phyloP scores from a whole-genome alignment of 352 stramenopile genomes.

The Hyaloperonospora arabidopsidis region DNA sequence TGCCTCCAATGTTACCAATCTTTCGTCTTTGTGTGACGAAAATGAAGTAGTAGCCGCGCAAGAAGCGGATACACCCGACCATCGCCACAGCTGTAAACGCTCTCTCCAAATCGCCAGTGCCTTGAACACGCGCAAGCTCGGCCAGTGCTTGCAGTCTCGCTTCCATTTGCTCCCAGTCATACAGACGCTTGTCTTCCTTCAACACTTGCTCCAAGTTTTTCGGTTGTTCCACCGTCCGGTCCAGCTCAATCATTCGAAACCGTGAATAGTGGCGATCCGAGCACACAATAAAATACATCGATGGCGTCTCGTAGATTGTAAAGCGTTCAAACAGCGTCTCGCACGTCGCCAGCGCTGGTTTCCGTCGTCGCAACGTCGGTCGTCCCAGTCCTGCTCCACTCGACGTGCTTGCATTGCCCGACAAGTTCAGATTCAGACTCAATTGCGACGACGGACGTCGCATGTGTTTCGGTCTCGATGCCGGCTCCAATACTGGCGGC shows the following conservation, averaged over 20 bases:
- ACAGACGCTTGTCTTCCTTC: conserved; percentile 53
- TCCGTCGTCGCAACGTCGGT: conserved; percentile 46
- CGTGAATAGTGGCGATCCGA: conserved; percentile 79
- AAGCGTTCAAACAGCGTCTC: conserved; percentile 73
- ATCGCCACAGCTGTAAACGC: conserved; percentile 92
- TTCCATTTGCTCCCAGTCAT: conserved; percentile 80
- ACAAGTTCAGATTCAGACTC: conserved; percentile 28
- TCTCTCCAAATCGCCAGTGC: conserved; percentile 39
- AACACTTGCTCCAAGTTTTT: conserved; percentile 50
- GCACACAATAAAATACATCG: conserved; percentile 71
- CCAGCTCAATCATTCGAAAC: conserved; percentile 68
- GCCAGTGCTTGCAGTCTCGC: conserved; percentile 58
- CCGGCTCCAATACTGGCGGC: conserved; percentile 32
- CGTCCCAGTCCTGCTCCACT: conserved; percentile 18
- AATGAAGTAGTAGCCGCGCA: conserved; percentile 98
- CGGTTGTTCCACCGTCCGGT: conserved; percentile 59
- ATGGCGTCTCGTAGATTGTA: conserved; percentile 76
- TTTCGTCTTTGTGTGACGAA: conserved; percentile 95
- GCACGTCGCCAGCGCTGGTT: conserved; percentile 53
- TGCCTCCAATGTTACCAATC: conserved; percentile 93
- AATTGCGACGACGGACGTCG: conserved; percentile 29
- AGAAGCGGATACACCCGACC: conserved; percentile 96
- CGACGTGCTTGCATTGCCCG: conserved; percentile 14
- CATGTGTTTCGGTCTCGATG: conserved; percentile 23
- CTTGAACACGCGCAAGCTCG: conserved; percentile 33